Evolutionary conservation across 2,329 filamentous ascomycete species (phyloP).

Genomic region (Hypoxylon sp.): DNA sequence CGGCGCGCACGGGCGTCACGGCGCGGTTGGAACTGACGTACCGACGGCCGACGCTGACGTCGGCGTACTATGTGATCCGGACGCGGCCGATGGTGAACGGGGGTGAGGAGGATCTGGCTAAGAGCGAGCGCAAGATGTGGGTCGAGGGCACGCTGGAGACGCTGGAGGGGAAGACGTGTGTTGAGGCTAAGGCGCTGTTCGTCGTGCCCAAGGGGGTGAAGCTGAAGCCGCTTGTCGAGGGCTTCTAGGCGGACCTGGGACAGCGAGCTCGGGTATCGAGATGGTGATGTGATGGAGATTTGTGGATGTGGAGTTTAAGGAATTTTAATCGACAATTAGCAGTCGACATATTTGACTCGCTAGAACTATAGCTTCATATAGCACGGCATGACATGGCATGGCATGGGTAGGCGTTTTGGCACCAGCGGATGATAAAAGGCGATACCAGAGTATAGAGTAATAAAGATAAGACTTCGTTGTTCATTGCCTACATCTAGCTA

Average conservation of each 20-base stretch:
- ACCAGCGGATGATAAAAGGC: neutral
- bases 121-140: slow-evolving; percentile 66
- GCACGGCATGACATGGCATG: neutral
- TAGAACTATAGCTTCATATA: neutral
- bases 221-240: slow-evolving; percentile 57
- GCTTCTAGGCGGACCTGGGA: slow-evolving; percentile 54
- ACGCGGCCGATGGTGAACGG: slow-evolving; percentile 60
- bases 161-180: slow-evolving; percentile 68
- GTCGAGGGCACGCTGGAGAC: slow-evolving; percentile 69
- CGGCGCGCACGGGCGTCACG: slow-evolving; percentile 67
- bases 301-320: neutral
- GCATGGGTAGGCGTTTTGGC: slow-evolving; percentile 17
- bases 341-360: neutral
- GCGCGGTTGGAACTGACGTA: slow-evolving; percentile 74
- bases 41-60: slow-evolving; percentile 70
- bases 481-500: neutral
- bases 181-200: slow-evolving; percentile 71
- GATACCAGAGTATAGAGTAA: slow-evolving; percentile 24
- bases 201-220: slow-evolving; percentile 68
- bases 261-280: neutral
- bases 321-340: neutral
- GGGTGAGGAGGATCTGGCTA: slow-evolving; percentile 43
- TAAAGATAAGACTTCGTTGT: slow-evolving; percentile 1
- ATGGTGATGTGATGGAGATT: neutral
- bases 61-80: slow-evolving; percentile 75